Conservation (phyloP, 2,329 filamentous ascomycete genomes). For the Neofusicoccum cordaticola region DNA sequence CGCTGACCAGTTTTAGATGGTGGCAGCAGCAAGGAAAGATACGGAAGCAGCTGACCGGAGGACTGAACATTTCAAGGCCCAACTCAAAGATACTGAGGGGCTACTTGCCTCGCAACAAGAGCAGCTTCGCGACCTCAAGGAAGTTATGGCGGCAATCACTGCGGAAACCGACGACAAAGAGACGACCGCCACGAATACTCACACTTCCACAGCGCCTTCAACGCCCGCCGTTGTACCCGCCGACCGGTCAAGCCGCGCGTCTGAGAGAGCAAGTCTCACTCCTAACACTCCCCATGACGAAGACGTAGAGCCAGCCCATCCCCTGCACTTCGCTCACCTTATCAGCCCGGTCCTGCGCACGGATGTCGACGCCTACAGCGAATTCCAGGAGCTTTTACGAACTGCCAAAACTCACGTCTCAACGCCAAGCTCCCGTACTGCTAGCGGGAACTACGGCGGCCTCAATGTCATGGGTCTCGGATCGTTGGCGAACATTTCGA, state of each 20-base stretch:
- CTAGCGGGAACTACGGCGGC: conserved; percentile 67
- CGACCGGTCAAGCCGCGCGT: conserved; percentile 57
- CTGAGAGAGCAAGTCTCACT: conserved; percentile 55
- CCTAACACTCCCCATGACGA: conserved; percentile 49
- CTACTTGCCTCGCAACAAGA: conserved; percentile 89
- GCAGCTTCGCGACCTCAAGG: conserved; percentile 86
- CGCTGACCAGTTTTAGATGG: conserved; percentile 62
- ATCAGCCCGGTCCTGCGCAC: conserved; percentile 79
- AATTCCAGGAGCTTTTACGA: conserved; percentile 76
- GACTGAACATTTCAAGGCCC: conserved; percentile 81
- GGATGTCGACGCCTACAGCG: conserved; percentile 76
- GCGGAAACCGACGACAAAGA: conserved; percentile 70
- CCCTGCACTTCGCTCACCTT: conserved; percentile 75
- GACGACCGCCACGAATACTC: conserved; percentile 52
- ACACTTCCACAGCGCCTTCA: conserved; percentile 66
- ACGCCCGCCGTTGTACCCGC: conserved; percentile 66
- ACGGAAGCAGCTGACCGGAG: conserved; percentile 77
- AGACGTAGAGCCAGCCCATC: conserved; percentile 60
- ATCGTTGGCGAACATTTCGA: conserved; percentile 41
- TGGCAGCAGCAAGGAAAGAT: conserved; percentile 81
- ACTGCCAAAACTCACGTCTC: conserved; percentile 55
- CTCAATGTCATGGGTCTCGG: conserved; percentile 59
- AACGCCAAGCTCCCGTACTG: conserved; percentile 63
- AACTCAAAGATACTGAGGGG: conserved; percentile 81
- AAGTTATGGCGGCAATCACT: conserved; percentile 84